Percentiles rank a stretch among this genome's conserved stretches.
Evolutionary conservation across 306 rosid genomes (phyloP).

Genomic region (Cyamopsis tetragonoloba): DNA sequence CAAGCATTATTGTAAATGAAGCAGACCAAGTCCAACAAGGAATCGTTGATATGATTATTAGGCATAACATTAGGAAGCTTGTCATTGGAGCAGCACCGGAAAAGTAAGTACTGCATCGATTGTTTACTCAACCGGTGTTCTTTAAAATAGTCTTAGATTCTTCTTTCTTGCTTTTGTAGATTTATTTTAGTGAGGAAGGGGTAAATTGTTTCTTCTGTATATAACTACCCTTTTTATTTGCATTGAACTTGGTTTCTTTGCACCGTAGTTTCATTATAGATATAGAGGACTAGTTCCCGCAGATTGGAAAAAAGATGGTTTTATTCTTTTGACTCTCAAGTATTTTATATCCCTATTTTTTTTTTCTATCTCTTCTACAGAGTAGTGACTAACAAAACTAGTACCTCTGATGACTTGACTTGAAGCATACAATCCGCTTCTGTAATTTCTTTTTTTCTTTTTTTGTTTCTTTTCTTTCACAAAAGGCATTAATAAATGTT

Average conservation of each 20-base stretch:
- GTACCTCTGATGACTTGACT: neutral
- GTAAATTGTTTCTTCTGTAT: neutral
- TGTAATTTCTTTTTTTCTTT: neutral
- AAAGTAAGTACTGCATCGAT: constrained; percentile 49
- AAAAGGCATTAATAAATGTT: constrained; percentile 6
- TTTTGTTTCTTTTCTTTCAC: neutral
- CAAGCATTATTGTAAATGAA: constrained; percentile 47
- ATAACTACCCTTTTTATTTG: neutral
- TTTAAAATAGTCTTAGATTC: neutral
- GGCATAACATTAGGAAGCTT: constrained; percentile 60
- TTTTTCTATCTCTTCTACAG: constrained; percentile 3
- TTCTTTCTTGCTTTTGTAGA: neutral
- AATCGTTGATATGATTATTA: constrained; percentile 61
- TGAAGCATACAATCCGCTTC: constrained; percentile 12
- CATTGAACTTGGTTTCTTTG: neutral
- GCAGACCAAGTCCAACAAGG: constrained; percentile 67
- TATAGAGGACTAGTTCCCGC: neutral
- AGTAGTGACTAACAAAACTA: neutral
- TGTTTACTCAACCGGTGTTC: neutral
- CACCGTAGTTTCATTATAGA: neutral
- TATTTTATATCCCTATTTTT: neutral
- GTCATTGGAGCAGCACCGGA: constrained; percentile 69
- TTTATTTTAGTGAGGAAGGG: no score
- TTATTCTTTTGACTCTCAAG: neutral
- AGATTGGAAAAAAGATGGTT: neutral